phyloP scores from a whole-genome alignment of 2,329 filamentous ascomycete species.

The Chrysoporthe austroafricana region DNA sequence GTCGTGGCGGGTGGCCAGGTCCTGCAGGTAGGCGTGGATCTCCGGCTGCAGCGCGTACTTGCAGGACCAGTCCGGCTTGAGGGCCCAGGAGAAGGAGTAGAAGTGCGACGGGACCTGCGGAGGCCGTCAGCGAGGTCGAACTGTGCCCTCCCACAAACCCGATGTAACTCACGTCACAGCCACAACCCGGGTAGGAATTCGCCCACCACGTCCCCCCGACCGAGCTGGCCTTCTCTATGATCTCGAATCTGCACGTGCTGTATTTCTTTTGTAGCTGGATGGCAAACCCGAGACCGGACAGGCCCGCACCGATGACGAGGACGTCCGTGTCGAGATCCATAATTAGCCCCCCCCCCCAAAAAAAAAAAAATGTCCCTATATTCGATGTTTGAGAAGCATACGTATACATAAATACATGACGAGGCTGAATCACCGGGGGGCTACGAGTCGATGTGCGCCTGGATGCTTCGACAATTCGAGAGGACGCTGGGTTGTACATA shows the following conservation, averaged over 20 bases:
- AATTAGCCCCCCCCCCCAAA: not conserved
- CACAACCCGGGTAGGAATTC: slow-evolving; percentile 30
- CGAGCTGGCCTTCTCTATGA: slow-evolving; percentile 4
- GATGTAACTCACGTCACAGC: slow-evolving; percentile 24
- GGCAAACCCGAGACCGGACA: slow-evolving; percentile 1
- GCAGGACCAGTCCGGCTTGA: slow-evolving; percentile 32
- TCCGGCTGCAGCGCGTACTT: slow-evolving; percentile 34
- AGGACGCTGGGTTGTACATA: no score
- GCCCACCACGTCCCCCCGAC: slow-evolving; percentile 30
- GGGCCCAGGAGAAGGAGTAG: slow-evolving; percentile 29
- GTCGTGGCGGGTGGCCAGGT: slow-evolving; percentile 32
- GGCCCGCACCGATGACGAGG: slow-evolving; percentile 2
- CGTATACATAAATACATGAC: no score
- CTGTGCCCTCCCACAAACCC: not conserved
- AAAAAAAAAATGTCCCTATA: not conserved
- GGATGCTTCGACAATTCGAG: no score
- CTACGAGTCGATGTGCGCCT: no score
- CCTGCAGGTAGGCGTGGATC: slow-evolving; percentile 35
- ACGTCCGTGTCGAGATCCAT: slow-evolving; percentile 10
- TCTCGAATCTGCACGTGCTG: not conserved
- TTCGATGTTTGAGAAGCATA: no score
- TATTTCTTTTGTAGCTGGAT: slow-evolving; percentile 11
- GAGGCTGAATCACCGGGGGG: no score
- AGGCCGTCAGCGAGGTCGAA: not conserved
- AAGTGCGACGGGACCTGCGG: slow-evolving; percentile 25